Conservation (phyloP, 139 green algal species). For the Chlamydomonas sphaeroides region DNA sequence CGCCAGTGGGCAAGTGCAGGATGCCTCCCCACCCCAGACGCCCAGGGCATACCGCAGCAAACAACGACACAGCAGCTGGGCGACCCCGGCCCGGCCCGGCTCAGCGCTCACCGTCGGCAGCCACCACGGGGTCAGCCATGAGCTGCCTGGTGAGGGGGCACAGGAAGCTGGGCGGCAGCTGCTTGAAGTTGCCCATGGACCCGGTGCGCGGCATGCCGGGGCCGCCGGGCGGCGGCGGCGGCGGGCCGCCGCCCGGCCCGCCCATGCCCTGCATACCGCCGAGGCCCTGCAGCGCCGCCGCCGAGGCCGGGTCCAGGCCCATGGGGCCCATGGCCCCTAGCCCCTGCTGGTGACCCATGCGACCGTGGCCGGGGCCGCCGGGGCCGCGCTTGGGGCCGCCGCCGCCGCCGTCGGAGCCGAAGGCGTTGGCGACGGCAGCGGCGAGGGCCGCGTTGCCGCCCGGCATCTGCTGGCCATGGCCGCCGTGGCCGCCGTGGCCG, state of each 20-base stretch:
- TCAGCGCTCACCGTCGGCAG: conserved; percentile 52
- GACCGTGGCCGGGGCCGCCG: background rate
- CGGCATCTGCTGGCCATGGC: background rate
- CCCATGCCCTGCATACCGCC: conserved; percentile 1
- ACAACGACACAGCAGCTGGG: too few relatives aligned
- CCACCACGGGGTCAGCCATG: conserved; percentile 65
- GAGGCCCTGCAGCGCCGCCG: background rate
- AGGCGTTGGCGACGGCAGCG: conserved; percentile 28
- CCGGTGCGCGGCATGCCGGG: background rate
- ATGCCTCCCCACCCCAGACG: too few relatives aligned
- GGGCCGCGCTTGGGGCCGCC: background rate
- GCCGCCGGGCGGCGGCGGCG: background rate
- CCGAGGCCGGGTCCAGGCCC: background rate
- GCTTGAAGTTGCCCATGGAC: conserved; percentile 13
- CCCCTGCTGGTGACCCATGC: too few relatives aligned
- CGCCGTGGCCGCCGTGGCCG: too few relatives aligned
- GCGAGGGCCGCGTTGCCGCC: conserved; percentile 15
- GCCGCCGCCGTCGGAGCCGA: background rate
- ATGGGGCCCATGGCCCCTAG: too few relatives aligned
- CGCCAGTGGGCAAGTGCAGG: too few relatives aligned
- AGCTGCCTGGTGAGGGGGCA: conserved; percentile 51
- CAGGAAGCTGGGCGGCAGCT: conserved; percentile 47
- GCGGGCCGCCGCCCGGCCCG: background rate
- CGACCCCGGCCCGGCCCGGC: too few relatives aligned
- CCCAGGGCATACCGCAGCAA: too few relatives aligned